phyloP scores from a whole-genome alignment of 2,329 filamentous ascomycete genomes.

The Microdochium nivale region DNA sequence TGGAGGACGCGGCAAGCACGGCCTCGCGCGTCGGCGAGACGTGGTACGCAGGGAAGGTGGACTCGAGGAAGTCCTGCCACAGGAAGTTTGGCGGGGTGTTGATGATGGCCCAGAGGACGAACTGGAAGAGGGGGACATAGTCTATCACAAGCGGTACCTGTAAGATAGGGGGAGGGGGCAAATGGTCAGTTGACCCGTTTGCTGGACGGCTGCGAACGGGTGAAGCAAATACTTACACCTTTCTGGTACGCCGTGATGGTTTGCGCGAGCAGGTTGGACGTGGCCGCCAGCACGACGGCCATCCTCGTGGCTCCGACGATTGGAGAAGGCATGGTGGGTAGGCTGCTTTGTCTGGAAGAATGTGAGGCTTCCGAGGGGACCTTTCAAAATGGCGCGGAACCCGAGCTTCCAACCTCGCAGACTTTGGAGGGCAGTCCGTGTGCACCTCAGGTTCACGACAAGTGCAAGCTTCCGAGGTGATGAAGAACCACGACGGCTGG shows the following conservation, averaged over 20 bases:
- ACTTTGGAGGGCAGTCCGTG: too few relatives aligned
- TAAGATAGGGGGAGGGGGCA: not conserved
- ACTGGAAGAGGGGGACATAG: conserved; percentile 63
- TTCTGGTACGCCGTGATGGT: conserved; percentile 53
- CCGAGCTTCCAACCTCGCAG: too few relatives aligned
- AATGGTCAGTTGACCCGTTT: not conserved
- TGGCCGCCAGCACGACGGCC: conserved; percentile 52
- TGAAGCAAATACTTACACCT: conserved; percentile 35
- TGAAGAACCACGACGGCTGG: too few relatives aligned
- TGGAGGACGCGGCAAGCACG: conserved; percentile 18
- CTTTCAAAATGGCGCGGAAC: too few relatives aligned
- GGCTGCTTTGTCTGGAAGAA: conserved; percentile 6
- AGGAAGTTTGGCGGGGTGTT: conserved; percentile 75
- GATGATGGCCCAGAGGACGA: conserved; percentile 64
- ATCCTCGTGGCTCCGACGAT: conserved; percentile 56
- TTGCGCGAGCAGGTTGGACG: conserved; percentile 70
- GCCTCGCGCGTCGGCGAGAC: conserved; percentile 29
- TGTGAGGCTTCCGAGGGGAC: not conserved
- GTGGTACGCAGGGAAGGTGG: conserved; percentile 60
- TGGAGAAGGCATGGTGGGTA: conserved; percentile 30
- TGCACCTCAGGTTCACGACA: too few relatives aligned
- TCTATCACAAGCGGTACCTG: conserved; percentile 56
- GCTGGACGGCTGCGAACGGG: not conserved
- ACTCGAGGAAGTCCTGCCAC: conserved; percentile 78
- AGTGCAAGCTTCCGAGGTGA: too few relatives aligned